These are phyloP conservation scores for Psidium guajava DNA, from an alignment of 345 rosid genomes.

Conservation along the genomic window DNA sequence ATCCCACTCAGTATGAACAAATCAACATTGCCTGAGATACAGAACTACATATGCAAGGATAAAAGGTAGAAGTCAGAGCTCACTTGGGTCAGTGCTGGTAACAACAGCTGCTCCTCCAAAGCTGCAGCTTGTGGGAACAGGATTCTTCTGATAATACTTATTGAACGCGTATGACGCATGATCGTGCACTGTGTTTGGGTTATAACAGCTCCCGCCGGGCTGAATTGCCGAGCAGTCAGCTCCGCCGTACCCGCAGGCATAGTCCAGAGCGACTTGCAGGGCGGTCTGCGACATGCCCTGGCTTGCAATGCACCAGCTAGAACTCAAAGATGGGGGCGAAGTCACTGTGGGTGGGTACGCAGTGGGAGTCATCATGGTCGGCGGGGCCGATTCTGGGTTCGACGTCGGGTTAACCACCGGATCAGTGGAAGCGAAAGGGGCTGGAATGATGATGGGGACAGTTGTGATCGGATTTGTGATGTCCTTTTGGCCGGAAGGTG, in stretches of 20 bases:
- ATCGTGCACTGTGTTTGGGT: conserved; percentile 40
- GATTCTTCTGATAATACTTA: conserved; percentile 65
- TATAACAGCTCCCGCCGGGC: conserved; percentile 48
- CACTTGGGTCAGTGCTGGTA: conserved; percentile 84
- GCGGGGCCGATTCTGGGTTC: conserved; percentile 30
- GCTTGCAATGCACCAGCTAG: conserved; percentile 84
- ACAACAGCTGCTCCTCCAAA: conserved; percentile 74
- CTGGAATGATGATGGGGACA: conserved; percentile 11
- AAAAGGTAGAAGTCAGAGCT: conserved; percentile 3
- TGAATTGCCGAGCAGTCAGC: conserved; percentile 70
- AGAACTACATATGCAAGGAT: background rate
- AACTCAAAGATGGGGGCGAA: conserved; percentile 19
- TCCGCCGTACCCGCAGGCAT: conserved; percentile 80
- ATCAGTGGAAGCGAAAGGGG: conserved; percentile 11
- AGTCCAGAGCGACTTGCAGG: conserved; percentile 74
- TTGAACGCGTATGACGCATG: conserved; percentile 91
- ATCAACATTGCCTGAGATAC: background rate
- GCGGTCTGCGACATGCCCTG: conserved; percentile 46
- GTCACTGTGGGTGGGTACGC: conserved; percentile 6
- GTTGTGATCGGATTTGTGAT: conserved; percentile 57
- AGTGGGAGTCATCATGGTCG: conserved; percentile 13
- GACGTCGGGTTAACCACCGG: conserved; percentile 37
- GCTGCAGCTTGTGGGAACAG: conserved; percentile 63
- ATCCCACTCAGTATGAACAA: background rate
- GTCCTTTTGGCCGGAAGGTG: conserved; percentile 21